phyloP scores from a whole-genome alignment of 2,329 filamentous ascomycete species.

The Graphilbum fragrans region DNA sequence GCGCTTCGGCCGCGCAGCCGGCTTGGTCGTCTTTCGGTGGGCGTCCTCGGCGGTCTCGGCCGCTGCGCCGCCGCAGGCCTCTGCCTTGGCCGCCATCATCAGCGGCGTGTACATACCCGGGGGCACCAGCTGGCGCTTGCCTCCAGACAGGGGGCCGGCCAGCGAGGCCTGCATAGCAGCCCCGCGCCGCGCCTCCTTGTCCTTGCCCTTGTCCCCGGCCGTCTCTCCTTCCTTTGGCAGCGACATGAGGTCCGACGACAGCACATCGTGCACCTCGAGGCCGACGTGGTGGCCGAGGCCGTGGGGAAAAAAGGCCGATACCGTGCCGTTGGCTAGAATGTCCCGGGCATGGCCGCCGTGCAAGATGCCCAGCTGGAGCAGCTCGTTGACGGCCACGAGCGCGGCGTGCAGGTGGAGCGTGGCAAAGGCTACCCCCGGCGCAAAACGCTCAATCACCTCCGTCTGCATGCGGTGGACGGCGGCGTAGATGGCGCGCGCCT shows the following conservation, averaged over 20 bases:
- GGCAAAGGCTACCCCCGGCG: slow-evolving; percentile 58
- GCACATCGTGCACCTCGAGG: slow-evolving; percentile 51
- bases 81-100: slow-evolving; percentile 10
- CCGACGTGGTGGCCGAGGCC: slow-evolving; percentile 55
- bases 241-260: slow-evolving; percentile 25
- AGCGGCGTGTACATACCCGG: slow-evolving; percentile 21
- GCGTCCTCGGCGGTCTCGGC: not conserved
- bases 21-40: not conserved
- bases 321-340: slow-evolving; percentile 37
- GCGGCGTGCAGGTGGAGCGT: slow-evolving; percentile 64
- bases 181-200: not conserved
- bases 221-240: slow-evolving; percentile 1
- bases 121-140: slow-evolving; percentile 29
- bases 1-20: not conserved
- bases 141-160: slow-evolving; percentile 15
- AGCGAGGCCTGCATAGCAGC: not conserved
- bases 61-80: not conserved
- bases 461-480: slow-evolving; percentile 74
- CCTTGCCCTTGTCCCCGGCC: not conserved
- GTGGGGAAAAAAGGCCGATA: slow-evolving; percentile 54
- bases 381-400: slow-evolving; percentile 56
- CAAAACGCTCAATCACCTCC: slow-evolving; percentile 55
- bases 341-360: slow-evolving; percentile 46
- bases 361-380: slow-evolving; percentile 62
- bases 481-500: slow-evolving; percentile 62